A percentile compares a stretch with the other conserved stretches of the same genome.
phyloP scores from a whole-genome alignment of 257 asterid genomes.

The Jasminum sambac region DNA sequence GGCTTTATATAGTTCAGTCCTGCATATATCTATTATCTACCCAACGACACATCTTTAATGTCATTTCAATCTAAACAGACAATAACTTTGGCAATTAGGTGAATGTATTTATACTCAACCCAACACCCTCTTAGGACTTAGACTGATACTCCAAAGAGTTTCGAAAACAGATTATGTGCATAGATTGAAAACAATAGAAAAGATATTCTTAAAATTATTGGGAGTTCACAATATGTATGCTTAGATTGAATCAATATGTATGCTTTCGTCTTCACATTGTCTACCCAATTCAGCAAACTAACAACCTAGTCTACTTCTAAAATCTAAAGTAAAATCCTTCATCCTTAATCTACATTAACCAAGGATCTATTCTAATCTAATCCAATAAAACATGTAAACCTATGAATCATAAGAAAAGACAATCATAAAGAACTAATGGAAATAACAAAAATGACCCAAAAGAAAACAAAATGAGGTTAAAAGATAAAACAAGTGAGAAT shows the following conservation, averaged over 20 bases:
- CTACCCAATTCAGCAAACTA: not conserved
- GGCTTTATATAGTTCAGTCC: slow-evolving; percentile 5
- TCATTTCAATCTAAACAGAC: not conserved
- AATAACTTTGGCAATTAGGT: not conserved
- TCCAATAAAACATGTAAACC: not conserved
- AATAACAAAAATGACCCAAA: not conserved
- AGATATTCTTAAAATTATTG: not conserved
- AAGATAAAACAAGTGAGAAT: not conserved
- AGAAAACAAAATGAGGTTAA: no score
- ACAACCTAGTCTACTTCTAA: not conserved
- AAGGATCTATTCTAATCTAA: not conserved
- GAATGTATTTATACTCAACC: not conserved
- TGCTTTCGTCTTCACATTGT: not conserved
- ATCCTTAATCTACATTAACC: not conserved
- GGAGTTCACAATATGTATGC: not conserved
- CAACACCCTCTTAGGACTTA: not conserved
- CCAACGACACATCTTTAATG: slow-evolving; percentile 14
- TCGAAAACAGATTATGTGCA: not conserved
- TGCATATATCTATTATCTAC: slow-evolving; percentile 27
- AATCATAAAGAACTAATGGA: no score
- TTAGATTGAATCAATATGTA: not conserved
- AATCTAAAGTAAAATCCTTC: not conserved
- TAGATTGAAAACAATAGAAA: not conserved
- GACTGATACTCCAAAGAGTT: not conserved
- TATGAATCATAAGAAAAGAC: not conserved